Conservation (phyloP, 768 basidiomycete species). For the Hirschioporus abietinus region DNA sequence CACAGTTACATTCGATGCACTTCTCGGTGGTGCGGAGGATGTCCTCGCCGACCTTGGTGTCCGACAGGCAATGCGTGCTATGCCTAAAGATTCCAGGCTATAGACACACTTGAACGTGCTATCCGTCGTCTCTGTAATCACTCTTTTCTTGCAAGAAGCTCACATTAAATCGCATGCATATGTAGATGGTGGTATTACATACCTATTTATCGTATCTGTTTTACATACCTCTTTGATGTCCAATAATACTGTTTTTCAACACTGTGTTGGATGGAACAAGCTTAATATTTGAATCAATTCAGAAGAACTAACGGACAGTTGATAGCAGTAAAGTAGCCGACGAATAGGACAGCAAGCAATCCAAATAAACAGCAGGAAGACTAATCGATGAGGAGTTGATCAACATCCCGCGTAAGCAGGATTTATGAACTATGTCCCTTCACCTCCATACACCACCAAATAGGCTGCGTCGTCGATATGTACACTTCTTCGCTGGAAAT, state of each 20-base stretch:
- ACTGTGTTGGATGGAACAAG: too few relatives aligned
- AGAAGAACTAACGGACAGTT: too few relatives aligned
- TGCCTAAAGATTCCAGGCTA: conserved; percentile 64
- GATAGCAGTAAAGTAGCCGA: too few relatives aligned
- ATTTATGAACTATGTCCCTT: conserved; percentile 16
- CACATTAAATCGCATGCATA: neutral
- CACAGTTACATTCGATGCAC: conserved; percentile 59
- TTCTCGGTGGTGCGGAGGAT: conserved; percentile 75
- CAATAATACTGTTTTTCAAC: too few relatives aligned
- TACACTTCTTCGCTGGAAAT: conserved; percentile 68
- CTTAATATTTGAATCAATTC: too few relatives aligned
- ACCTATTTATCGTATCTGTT: neutral
- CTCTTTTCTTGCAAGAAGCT: neutral
- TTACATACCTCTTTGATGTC: neutral
- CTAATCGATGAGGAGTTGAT: neutral
- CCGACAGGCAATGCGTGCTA: conserved; percentile 69
- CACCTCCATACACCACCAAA: conserved; percentile 89
- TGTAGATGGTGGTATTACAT: neutral
- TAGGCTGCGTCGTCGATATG: conserved; percentile 73
- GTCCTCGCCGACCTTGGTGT: conserved; percentile 77
- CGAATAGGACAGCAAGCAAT: too few relatives aligned
- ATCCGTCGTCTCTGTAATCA: neutral
- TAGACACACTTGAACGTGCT: conserved; percentile 22
- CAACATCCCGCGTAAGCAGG: neutral
- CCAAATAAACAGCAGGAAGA: too few relatives aligned